These are phyloP conservation scores for Juglanconis juglandina DNA, from an alignment of 2,329 filamentous ascomycete genomes.

Conservation along the genomic window DNA sequence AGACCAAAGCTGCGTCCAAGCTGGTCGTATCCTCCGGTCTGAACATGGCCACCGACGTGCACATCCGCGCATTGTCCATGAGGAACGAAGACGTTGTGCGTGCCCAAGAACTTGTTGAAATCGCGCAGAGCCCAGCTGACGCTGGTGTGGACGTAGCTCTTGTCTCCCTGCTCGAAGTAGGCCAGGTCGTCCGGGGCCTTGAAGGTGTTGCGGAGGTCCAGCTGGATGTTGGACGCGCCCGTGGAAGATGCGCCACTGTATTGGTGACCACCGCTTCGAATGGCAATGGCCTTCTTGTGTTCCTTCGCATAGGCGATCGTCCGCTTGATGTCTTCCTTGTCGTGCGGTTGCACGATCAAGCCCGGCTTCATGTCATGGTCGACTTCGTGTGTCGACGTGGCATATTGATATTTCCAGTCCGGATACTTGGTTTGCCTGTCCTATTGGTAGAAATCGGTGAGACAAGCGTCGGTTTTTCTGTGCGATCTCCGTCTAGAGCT, in stretches of 20 bases:
- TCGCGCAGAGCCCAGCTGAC: constrained; percentile 41
- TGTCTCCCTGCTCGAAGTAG: constrained; percentile 32
- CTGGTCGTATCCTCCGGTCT: constrained; percentile 47
- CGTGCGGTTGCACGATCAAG: constrained; percentile 41
- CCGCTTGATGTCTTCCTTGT: constrained; percentile 38
- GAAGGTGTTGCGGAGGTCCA: constrained; percentile 41
- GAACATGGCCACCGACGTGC: constrained; percentile 43
- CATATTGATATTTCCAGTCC: constrained; percentile 40
- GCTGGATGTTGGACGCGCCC: constrained; percentile 40
- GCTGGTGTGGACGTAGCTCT: constrained; percentile 34
- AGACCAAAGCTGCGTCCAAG: constrained; percentile 49
- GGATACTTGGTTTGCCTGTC: neutral
- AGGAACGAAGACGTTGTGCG: constrained; percentile 41
- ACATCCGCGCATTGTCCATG: constrained; percentile 45
- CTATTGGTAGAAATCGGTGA: neutral
- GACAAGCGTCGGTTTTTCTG: neutral
- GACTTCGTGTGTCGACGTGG: constrained; percentile 37
- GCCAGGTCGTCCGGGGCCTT: constrained; percentile 28
- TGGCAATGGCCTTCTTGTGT: constrained; percentile 39
- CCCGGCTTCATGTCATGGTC: constrained; percentile 42
- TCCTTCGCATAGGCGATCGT: constrained; percentile 39
- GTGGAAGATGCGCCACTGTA: constrained; percentile 49
- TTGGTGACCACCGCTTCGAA: constrained; percentile 46
- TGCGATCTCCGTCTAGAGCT: neutral
- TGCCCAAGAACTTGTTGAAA: constrained; percentile 39